Evolutionary conservation across 2,329 filamentous ascomycete species (phyloP).

Genomic region (Colletotrichum camelliae): DNA sequence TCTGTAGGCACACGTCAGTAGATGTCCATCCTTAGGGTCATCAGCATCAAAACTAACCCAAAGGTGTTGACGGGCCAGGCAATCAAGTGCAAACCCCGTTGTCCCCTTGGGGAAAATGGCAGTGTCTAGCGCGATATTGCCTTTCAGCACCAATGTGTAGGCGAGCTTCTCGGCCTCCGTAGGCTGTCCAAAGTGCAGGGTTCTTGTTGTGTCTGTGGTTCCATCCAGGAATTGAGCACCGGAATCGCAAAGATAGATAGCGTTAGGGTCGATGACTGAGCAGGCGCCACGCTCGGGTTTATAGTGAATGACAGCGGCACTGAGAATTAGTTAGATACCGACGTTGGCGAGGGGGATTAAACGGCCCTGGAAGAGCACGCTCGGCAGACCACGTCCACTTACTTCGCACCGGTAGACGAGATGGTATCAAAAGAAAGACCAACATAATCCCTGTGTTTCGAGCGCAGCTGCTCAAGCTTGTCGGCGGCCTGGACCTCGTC

Average conservation of each 20-base stretch:
- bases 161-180: constrained; percentile 84
- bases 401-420: constrained; percentile 85
- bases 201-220: constrained; percentile 94
- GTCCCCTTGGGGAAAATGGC: constrained; percentile 94
- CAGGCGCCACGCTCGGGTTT: constrained; percentile 85
- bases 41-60: constrained; percentile 66
- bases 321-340: not conserved
- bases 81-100: constrained; percentile 89
- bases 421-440: constrained; percentile 96
- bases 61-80: constrained; percentile 85
- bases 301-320: constrained; percentile 96
- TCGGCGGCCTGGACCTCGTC: constrained; percentile 94
- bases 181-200: constrained; percentile 88
- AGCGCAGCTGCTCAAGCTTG: constrained; percentile 80
- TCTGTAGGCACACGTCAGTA: constrained; percentile 40
- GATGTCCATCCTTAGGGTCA: not conserved
- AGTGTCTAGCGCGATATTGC: constrained; percentile 86
- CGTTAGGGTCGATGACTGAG: constrained; percentile 80
- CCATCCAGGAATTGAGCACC: constrained; percentile 96
- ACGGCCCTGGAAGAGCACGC: not conserved
- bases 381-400: constrained; percentile 33
- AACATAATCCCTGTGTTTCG: constrained; percentile 75
- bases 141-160: constrained; percentile 94
- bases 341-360: not conserved
- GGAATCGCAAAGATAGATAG: constrained; percentile 94